Evolutionary conservation across 306 rosid species (phyloP).

Genomic region (Prosopis cineraria): DNA sequence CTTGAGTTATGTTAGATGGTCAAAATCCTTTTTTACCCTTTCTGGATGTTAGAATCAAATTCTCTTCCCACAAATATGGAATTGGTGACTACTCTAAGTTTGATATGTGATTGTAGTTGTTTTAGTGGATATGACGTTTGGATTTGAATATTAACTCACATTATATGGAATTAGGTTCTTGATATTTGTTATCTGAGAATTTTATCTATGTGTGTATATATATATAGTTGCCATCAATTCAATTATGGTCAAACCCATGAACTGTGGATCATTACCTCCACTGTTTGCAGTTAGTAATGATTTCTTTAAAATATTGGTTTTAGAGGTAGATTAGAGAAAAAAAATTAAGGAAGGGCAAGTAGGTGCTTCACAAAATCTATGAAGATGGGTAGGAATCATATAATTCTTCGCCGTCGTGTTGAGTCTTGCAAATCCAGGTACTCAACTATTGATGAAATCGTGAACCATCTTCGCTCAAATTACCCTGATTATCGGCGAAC

Average conservation of each 20-base stretch:
- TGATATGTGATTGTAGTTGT: too few relatives aligned
- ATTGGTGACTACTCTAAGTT: not conserved
- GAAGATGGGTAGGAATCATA: constrained; percentile 28
- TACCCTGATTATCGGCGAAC: constrained; percentile 55
- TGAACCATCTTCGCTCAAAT: constrained; percentile 51
- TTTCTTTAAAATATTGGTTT: not conserved
- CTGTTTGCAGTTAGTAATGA: not conserved
- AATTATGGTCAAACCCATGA: not conserved
- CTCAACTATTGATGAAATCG: constrained; percentile 52
- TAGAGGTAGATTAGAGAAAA: not conserved
- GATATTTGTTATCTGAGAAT: not conserved
- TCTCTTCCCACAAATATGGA: not conserved
- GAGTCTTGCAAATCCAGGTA: constrained; percentile 33
- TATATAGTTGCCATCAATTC: not conserved
- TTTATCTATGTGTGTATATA: not conserved
- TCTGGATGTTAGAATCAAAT: not conserved
- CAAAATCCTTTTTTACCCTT: not conserved
- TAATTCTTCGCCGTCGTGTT: constrained; percentile 42
- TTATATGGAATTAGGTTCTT: too few relatives aligned
- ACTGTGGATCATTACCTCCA: not conserved
- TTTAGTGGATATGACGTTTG: not conserved
- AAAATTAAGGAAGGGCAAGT: not conserved
- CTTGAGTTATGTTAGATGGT: not conserved
- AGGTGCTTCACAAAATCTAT: not conserved
- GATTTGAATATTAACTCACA: not conserved